Base-by-base conservation (phyloP, 106 monocot genomes). In the Allium sativum region DNA sequence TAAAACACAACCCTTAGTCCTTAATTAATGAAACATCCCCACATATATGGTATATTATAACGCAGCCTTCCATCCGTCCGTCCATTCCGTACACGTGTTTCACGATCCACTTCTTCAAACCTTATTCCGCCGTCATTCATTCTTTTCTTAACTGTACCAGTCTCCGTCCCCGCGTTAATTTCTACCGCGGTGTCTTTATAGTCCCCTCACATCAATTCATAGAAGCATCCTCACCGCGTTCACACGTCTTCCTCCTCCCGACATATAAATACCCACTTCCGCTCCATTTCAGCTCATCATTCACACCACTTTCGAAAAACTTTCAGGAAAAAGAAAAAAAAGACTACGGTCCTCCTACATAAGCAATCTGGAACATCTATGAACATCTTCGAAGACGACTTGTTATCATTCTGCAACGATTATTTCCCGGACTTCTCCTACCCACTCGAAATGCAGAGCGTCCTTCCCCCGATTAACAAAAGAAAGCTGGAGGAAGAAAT, bases 351-450 rank as follows among this genome's bases (percentile, higher is more conserved):
- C 31, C 1, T 5, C 3, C 0, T 15, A 21, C 20, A 21, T 1
- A 58, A 12, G 19, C 40, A 18, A 40, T 15, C 66, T 9, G 12
- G 53, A 8, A 20, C 21, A 41, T 40, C 56, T 11, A 46, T 55
- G 53, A 47, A 52, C 18, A 19, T 65, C 3, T n/a, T 55, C 6
- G 81, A 70, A 14, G 77, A 83, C 65, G 83, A 83, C 21, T 78
- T 61, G 59, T 65, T 68, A 53, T 64, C 59, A 53, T 68, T 67
- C 71, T 78, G 44, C 40, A 69, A 1, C 22, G 7, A 20, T 20
- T 48, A 77, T 22, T 75, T 75, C 78, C 72, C 69, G 17, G 77
- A 77, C 31, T 16, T 31, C 14, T 16, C 10, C 14, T 12, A 31
- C 6, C 52, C 41, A 14, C 40, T 52, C 52, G 64, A 65, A 15